Evolutionary conservation across 306 rosid species (phyloP).

Genomic region (Vachellia pachyceras): DNA sequence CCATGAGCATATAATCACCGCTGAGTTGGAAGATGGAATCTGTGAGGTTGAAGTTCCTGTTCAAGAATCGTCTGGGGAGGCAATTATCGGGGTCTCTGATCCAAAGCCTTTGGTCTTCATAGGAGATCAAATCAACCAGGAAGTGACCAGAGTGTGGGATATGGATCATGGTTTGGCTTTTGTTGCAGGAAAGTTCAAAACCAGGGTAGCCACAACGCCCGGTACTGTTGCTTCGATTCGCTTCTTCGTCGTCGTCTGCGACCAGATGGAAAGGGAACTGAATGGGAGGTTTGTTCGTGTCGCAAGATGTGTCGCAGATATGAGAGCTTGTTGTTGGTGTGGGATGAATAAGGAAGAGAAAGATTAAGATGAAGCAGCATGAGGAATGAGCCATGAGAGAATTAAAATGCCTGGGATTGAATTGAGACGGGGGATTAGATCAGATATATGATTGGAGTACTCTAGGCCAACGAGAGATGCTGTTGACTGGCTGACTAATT

Average conservation of each 20-base stretch:
- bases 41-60: background rate
- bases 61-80: conserved; percentile 24
- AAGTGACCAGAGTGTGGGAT: conserved; percentile 25
- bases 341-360: background rate
- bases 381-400: conserved; percentile 1
- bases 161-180: background rate
- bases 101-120: conserved; percentile 13
- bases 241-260: background rate
- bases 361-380: background rate
- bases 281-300: background rate
- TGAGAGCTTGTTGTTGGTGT: background rate
- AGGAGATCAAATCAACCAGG: conserved; percentile 1
- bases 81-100: conserved; percentile 42
- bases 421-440: background rate
- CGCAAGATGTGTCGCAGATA: background rate
- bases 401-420: background rate
- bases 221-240: background rate
- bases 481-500: background rate
- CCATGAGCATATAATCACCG: background rate
- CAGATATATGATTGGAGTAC: background rate
- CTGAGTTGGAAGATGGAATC: conserved; percentile 31
- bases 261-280: conserved; percentile 4
- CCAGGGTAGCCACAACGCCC: conserved; percentile 7
- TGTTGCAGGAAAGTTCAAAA: conserved; percentile 5
- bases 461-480: background rate